These are phyloP conservation scores for Diaporthe amygdali DNA, from an alignment of 2,329 filamentous ascomycete species.

Conservation along the genomic window DNA sequence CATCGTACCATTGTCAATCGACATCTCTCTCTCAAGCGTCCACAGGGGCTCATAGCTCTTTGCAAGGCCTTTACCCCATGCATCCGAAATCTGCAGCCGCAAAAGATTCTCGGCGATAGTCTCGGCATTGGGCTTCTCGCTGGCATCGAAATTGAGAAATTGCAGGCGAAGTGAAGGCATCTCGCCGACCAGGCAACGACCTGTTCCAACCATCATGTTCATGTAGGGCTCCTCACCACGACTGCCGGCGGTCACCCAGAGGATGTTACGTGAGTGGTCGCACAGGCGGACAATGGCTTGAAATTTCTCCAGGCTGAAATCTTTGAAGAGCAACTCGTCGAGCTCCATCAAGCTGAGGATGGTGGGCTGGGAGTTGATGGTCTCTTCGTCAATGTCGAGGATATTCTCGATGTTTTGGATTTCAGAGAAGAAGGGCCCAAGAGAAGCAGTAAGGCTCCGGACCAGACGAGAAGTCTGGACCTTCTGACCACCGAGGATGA, in stretches of 20 bases:
- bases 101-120: conserved; percentile 25
- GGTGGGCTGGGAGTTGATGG: conserved; percentile 6
- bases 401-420: conserved; percentile 18
- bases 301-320: conserved; percentile 27
- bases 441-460: not conserved
- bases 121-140: not conserved
- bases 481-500: conserved; percentile 29
- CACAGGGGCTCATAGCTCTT: conserved; percentile 30
- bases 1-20: conserved; percentile 30
- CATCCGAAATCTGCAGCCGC: conserved; percentile 23
- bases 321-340: conserved; percentile 32
- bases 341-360: conserved; percentile 33
- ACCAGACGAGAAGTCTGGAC: not conserved
- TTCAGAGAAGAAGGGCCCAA: conserved; percentile 21
- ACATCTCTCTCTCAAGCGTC: conserved; percentile 36
- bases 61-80: conserved; percentile 18
- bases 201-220: conserved; percentile 31
- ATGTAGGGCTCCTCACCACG: conserved; percentile 26
- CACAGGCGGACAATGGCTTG: conserved; percentile 28
- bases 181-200: conserved; percentile 29
- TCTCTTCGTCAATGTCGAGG: conserved; percentile 2
- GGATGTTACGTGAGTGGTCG: conserved; percentile 20
- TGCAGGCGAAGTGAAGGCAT: conserved; percentile 29
- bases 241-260: conserved; percentile 31
- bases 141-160: conserved; percentile 28